Percentiles rank a stretch among this genome's conserved stretches.
Conservation (phyloP, 345 rosid genomes). For the Rhizophora apiculata region DNA sequence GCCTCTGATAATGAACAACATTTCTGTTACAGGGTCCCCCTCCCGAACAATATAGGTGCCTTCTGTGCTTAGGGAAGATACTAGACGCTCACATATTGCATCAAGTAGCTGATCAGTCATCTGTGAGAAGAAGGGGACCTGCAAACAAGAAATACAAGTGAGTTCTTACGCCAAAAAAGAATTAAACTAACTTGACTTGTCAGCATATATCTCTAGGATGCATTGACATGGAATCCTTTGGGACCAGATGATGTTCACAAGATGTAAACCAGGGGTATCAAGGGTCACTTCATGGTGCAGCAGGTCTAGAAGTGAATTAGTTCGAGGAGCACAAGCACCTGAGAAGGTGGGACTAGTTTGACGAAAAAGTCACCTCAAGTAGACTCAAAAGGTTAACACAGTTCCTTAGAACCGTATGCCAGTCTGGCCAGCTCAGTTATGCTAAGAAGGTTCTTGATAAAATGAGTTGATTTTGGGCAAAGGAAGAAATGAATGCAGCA, state of each 20-base stretch:
- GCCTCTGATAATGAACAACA: conserved; percentile 59
- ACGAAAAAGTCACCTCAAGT: not conserved
- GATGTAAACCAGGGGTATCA: not conserved
- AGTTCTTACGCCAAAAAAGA: not conserved
- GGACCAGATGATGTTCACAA: not conserved
- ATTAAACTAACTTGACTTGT: not conserved
- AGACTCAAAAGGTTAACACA: not conserved
- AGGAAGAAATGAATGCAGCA: not conserved
- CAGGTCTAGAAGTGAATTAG: not conserved
- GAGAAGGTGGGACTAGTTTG: not conserved
- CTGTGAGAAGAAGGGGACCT: conserved; percentile 64
- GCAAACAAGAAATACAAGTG: conserved; percentile 11
- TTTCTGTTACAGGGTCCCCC: conserved; percentile 61
- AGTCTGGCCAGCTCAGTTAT: not conserved
- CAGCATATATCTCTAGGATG: not conserved
- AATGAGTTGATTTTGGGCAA: not conserved
- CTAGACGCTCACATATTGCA: conserved; percentile 61
- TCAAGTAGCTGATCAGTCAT: conserved; percentile 68
- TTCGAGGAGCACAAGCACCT: not conserved
- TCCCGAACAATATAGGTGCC: conserved; percentile 60
- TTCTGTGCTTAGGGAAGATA: conserved; percentile 53
- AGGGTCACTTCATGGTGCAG: not conserved
- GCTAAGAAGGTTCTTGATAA: not conserved
- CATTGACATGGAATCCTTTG: not conserved
- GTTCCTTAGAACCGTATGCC: not conserved